Evolutionary conservation across 805 yeast species (phyloP), one percentile per base, ranked within the genome.

Genomic region (Naumovozyma baii): DNA sequence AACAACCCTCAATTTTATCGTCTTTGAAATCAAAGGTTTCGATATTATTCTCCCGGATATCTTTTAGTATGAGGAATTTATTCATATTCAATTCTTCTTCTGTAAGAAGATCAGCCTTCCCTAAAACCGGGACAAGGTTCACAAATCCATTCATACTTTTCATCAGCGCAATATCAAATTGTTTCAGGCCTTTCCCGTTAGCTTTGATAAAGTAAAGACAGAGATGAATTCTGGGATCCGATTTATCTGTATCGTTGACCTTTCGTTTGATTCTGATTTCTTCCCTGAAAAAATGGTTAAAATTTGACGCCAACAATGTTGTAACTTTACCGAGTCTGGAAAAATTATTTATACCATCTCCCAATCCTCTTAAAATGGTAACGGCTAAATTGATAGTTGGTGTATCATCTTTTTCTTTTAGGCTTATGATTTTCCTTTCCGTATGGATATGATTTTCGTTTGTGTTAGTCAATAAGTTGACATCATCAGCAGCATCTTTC

Each of bases 101-200:
- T 0, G 94, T 84, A 49, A 85, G 67, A 2, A 85, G 69, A 58
- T 88, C 96, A 2, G 94, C 78, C 52, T 83, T 81, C 29, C 83
- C 74, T 42, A 88, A 74, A 18, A 87, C 78, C 2, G 96, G 95
- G 33, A 88, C 75, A 18, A 90, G 71, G 62, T 88, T 88, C 16
- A 83, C 94, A 47, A 78, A 75, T 18, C 74, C 69, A 13, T 88
- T 74, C 38, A 88, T 68, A 35, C 71, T 67, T 49, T 69, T 74
- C 80, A 88, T 83, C 39, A 83, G 69, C 46, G 71, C 73, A 39
- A 82, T 68, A 57, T 90, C 97, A 39, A 51, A 43, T 15, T 50
- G 52, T 19, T 47, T 48, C n/a, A 58, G 42, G 3, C 72, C 73
- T 50, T 69, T 72, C 34, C 73, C 70, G 8, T 73, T 72, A n/a